Percentiles rank a stretch among this genome's conserved stretches.
Conservation (phyloP, 306 rosid genomes). For the Begonia masoniana region DNA sequence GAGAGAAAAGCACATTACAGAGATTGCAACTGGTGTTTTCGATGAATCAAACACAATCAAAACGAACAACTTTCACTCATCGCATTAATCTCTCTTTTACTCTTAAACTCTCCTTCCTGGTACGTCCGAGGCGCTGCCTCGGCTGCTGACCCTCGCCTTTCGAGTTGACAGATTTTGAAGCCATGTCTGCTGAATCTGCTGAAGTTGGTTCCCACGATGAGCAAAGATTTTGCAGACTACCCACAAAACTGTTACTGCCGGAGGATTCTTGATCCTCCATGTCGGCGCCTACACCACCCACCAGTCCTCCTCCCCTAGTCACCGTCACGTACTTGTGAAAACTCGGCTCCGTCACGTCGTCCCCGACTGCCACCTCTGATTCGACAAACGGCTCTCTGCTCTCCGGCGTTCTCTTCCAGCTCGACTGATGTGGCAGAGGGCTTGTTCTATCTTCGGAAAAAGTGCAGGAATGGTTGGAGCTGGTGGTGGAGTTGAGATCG, state of each 20-base stretch:
- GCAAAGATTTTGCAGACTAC: too few relatives aligned
- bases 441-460: conserved; percentile 31
- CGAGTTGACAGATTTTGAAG: too few relatives aligned
- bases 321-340: conserved; percentile 81
- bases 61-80: too few relatives aligned
- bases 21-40: too few relatives aligned
- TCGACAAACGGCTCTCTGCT: conserved; percentile 53
- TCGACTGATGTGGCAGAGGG: conserved; percentile 11
- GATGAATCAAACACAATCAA: too few relatives aligned
- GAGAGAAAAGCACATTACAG: too few relatives aligned
- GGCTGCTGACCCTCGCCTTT: too few relatives aligned
- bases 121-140: too few relatives aligned
- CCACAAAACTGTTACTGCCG: conserved; percentile 36
- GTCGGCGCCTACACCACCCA: conserved; percentile 19
- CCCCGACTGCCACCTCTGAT: conserved; percentile 44
- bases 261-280: conserved; percentile 73
- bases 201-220: too few relatives aligned
- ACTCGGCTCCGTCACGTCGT: conserved; percentile 68
- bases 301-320: conserved; percentile 38
- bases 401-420: conserved; percentile 19
- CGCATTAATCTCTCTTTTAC: too few relatives aligned
- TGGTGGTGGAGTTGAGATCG: conserved; percentile 60
- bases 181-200: too few relatives aligned
- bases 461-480: conserved; percentile 29
- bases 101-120: too few relatives aligned